Base-by-base conservation (phyloP, 495 filamentous ascomycete species). In the Hapsidospora chrysogenum region DNA sequence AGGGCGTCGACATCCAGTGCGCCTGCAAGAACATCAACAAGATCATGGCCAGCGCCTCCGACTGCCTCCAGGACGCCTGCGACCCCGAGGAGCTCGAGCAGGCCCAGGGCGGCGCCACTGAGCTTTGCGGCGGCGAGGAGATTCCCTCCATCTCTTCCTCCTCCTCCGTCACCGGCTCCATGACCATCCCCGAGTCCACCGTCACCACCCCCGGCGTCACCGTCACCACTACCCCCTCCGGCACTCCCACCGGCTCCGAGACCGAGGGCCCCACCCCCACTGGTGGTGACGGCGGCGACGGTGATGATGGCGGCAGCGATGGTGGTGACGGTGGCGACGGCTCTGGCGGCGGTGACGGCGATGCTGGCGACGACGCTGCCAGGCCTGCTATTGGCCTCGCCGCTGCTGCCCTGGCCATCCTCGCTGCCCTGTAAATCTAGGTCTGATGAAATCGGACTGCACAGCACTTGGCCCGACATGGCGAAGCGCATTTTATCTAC, bases 31-130 rank as follows among this genome's bases (percentile, higher is more conserved):
- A 44, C 2, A 28, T 41, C 6, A 43, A 20, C 8, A 29, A 21
- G 26, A 50, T 54, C 38, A 33, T 9, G 23, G 23, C 34, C 20
- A 25, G 14, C 27, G 46, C 33, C 29, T 44, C 29, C 0, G 41
- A 46, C 3, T 54, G 51, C 35, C 46, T 54, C 7, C 5, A 50
- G 9, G 8, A 3, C n/a, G n/a, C n/a, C n/a, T n/a, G n/a, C n/a
- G n/a, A n/a, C n/a, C n/a, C n/a, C n/a, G n/a, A n/a, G n/a, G n/a
- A n/a, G n/a, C n/a, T n/a, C n/a, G n/a, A n/a, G n/a, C n/a, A n/a
- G n/a, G n/a, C n/a, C 2, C 31, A 26, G 20, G 52, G 51, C 47
- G 22, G 15, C 19, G 6, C 25, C 3, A 10, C 15, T 1, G 42
- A 42, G 9, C 21, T 54, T n/a, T n/a, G n/a, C n/a, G n/a, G n/a